phyloP scores from a whole-genome alignment of 148 eudicot genomes.

The Bassia scoparia region DNA sequence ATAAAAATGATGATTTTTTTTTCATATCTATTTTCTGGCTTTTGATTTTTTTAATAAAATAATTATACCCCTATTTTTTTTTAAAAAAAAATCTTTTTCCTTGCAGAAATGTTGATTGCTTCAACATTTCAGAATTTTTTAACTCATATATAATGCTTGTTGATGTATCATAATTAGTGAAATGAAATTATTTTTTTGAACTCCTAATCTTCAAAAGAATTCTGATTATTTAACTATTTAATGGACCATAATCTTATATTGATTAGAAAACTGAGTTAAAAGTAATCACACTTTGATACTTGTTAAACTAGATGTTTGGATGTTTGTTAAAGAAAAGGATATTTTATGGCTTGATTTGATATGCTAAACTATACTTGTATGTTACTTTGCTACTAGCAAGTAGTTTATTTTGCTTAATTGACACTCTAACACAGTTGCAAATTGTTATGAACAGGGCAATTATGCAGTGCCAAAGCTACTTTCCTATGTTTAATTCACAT shows the following conservation, averaged over 20 bases:
- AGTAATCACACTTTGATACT: too few species aligned
- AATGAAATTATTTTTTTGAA: too few species aligned
- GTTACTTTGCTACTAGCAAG: neutral
- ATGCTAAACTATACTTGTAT: neutral
- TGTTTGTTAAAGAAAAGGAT: neutral
- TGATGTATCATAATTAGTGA: neutral
- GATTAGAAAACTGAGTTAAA: too few species aligned
- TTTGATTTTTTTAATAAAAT: too few species aligned
- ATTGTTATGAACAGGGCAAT: constrained; percentile 28
- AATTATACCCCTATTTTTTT: too few species aligned
- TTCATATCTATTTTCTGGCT: too few species aligned
- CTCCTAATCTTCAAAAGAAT: neutral
- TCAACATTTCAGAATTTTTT: neutral
- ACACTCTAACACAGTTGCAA: neutral
- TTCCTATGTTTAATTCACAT: constrained; percentile 38
- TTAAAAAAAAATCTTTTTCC: too few species aligned
- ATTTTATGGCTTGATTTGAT: neutral
- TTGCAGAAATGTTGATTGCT: neutral
- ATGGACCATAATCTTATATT: neutral
- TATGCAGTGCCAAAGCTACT: constrained; percentile 47
- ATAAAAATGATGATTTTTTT: neutral
- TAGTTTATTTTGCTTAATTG: neutral
- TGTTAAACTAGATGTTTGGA: constrained; percentile 3
- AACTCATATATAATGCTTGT: neutral
- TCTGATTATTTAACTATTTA: too few species aligned